A percentile compares a stretch with the other conserved stretches of the same genome.
Evolutionary conservation across 208 protist genomes (phyloP).

Genomic region (Angomonas deanei): DNA sequence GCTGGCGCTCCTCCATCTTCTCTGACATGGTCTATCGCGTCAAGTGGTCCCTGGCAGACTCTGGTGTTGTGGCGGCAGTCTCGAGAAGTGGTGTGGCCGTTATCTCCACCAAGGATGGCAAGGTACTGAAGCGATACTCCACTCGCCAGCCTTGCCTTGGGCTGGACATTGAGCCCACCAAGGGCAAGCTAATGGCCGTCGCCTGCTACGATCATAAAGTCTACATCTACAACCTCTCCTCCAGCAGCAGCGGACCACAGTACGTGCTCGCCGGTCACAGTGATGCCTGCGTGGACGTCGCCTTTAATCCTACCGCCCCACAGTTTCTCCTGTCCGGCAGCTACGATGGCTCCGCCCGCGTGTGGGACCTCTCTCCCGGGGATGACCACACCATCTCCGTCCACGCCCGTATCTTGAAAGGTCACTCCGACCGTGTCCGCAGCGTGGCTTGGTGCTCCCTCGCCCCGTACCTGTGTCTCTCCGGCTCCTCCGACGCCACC

Average conservation of each 20-base stretch:
- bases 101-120: conserved; percentile 64
- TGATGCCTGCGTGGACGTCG: conserved; percentile 66
- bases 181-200: conserved; percentile 62
- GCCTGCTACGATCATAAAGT: conserved; percentile 81
- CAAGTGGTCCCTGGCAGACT: conserved; percentile 44
- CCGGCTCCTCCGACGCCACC: conserved; percentile 71
- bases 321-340: conserved; percentile 73
- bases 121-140: conserved; percentile 60
- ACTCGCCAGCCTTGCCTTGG: conserved; percentile 41
- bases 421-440: conserved; percentile 69
- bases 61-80: conserved; percentile 50
- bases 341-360: conserved; percentile 84
- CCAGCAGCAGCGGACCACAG: conserved; percentile 36
- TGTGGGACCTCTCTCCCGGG: conserved; percentile 83
- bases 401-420: conserved; percentile 55
- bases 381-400: conserved; percentile 66
- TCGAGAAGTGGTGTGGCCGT: conserved; percentile 49
- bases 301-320: conserved; percentile 68
- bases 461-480: conserved; percentile 79
- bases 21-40: conserved; percentile 40
- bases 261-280: conserved; percentile 70
- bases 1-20: conserved; percentile 54
- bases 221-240: conserved; percentile 70
- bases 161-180: conserved; percentile 63
- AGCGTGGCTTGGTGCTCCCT: conserved; percentile 79